phyloP scores from a whole-genome alignment of 2,329 filamentous ascomycete genomes.

The Fusarium sacchari region DNA sequence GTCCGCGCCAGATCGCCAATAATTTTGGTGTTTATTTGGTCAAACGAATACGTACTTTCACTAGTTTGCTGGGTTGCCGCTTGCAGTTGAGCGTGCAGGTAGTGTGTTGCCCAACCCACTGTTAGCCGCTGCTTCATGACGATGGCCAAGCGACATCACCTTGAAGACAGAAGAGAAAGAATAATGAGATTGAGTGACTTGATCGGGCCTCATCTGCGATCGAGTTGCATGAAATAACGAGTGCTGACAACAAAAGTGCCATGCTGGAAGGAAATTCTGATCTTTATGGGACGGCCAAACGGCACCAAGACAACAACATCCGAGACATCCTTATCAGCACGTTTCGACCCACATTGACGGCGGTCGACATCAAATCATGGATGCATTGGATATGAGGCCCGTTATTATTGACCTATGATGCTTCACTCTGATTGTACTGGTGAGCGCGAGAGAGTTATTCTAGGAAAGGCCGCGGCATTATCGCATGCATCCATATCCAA shows the following conservation, averaged over 20 bases:
- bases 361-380: neutral
- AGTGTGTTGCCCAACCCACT: constrained; percentile 22
- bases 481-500: neutral
- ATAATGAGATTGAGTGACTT: constrained; percentile 2
- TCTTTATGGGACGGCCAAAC: neutral
- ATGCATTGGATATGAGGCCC: neutral
- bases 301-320: constrained; percentile 10
- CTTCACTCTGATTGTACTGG: neutral
- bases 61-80: constrained; percentile 9
- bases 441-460: neutral
- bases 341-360: neutral
- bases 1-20: constrained; percentile 9
- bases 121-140: constrained; percentile 38
- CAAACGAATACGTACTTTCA: neutral
- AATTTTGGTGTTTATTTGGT: constrained; percentile 1
- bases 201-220: constrained; percentile 21
- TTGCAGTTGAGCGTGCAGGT: constrained; percentile 18
- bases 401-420: constrained; percentile 1
- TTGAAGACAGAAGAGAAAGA: constrained; percentile 2
- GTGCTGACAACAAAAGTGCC: constrained; percentile 17
- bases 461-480: neutral
- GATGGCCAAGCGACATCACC: constrained; percentile 23
- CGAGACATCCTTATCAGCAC: constrained; percentile 14
- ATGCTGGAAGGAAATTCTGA: neutral
- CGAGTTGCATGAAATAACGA: neutral